Conservation (phyloP, 108 stramenopile species). For the Pseudonitzschia multistriata region DNA sequence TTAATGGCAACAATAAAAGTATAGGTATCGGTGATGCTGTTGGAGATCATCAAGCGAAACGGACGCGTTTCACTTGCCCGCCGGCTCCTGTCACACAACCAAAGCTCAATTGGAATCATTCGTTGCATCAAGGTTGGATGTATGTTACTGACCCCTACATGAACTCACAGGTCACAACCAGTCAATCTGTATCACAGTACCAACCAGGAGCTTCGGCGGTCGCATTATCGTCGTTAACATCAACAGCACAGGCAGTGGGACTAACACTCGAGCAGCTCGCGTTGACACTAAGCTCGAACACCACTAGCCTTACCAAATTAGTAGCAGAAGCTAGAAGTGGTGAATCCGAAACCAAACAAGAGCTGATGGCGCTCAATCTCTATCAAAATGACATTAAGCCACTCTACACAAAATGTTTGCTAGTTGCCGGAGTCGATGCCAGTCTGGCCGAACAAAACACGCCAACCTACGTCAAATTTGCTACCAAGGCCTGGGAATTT, state of each 20-base stretch:
- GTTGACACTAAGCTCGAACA: conserved; percentile 28
- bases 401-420: conserved; percentile 42
- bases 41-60: conserved; percentile 18
- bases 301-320: conserved; percentile 32
- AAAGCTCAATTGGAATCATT: conserved; percentile 11
- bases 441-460: conserved; percentile 28
- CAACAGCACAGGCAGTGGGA: conserved; percentile 41
- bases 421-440: conserved; percentile 42
- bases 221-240: conserved; percentile 40
- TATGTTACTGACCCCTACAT: not conserved
- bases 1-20: not conserved
- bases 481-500: conserved; percentile 37
- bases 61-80: conserved; percentile 18
- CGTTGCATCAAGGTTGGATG: not conserved
- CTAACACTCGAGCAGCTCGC: conserved; percentile 54
- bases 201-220: conserved; percentile 36
- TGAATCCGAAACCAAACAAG: conserved; percentile 13
- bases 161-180: too few species aligned
- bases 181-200: not conserved
- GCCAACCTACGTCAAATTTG: conserved; percentile 39
- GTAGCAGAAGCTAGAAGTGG: conserved; percentile 16
- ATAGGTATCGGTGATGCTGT: too few species aligned
- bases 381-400: conserved; percentile 34
- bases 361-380: conserved; percentile 30
- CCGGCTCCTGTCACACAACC: not conserved